Percentiles rank a stretch among this genome's conserved stretches.
These are phyloP conservation scores for Mycena amicta DNA, from an alignment of 768 basidiomycete genomes.

Conservation along the genomic window DNA sequence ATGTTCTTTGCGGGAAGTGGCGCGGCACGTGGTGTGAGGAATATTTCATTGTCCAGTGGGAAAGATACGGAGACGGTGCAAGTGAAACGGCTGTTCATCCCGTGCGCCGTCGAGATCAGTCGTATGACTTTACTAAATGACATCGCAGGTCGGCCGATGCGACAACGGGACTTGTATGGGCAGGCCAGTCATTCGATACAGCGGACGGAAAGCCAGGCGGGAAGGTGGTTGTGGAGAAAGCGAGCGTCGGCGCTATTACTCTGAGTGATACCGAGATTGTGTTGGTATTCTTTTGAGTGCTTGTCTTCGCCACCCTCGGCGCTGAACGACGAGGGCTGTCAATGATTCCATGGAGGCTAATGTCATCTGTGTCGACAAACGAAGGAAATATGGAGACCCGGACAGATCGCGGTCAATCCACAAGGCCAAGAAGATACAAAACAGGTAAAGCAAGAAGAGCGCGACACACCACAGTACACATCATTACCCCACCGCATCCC, in stretches of 20 bases:
- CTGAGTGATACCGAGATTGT: constrained; percentile 15
- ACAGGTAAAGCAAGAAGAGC: too few species aligned
- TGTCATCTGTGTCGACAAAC: too few species aligned
- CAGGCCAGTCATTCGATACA: constrained; percentile 40
- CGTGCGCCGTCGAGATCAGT: background rate
- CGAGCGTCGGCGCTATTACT: background rate
- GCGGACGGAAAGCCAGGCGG: constrained; percentile 21
- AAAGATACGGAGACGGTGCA: background rate
- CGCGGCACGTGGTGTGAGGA: constrained; percentile 5
- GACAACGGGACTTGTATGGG: constrained; percentile 36
- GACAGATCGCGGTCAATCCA: too few species aligned
- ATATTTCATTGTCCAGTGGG: background rate
- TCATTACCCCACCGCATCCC: background rate
- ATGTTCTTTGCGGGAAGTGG: constrained; percentile 32
- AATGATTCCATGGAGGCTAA: too few species aligned
- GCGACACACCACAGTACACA: too few species aligned
- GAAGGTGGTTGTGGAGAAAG: background rate
- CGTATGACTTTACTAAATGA: background rate
- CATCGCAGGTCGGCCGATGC: constrained; percentile 30
- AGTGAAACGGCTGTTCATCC: constrained; percentile 15
- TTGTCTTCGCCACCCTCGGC: too few species aligned
- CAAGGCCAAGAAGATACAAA: too few species aligned
- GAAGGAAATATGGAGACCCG: too few species aligned
- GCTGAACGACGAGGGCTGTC: too few species aligned
- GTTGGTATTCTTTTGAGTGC: constrained; percentile 10